These are phyloP conservation scores for Sistotremastrum suecicum DNA, from an alignment of 768 basidiomycete genomes.

Conservation along the genomic window DNA sequence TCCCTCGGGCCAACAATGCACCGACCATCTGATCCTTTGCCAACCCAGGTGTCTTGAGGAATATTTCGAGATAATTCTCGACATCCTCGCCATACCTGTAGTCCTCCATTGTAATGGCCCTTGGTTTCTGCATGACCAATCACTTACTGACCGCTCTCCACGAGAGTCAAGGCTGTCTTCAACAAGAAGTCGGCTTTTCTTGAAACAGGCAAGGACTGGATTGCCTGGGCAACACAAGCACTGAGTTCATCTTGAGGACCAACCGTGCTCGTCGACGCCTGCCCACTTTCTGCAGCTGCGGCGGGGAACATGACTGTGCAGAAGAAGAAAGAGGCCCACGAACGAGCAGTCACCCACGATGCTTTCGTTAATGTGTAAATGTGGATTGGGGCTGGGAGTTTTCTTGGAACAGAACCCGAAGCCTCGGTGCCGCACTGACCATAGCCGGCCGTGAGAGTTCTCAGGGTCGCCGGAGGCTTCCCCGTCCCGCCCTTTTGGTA, in stretches of 20 bases:
- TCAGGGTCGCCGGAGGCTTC: too few species aligned
- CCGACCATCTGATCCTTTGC: conserved; percentile 33
- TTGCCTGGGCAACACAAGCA: conserved; percentile 31
- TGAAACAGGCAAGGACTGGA: conserved; percentile 28
- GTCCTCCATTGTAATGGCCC: not conserved
- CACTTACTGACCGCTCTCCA: conserved; percentile 36
- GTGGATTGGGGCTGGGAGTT: too few species aligned
- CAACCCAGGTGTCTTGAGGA: conserved; percentile 45
- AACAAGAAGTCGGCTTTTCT: conserved; percentile 37
- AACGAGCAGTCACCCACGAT: too few species aligned
- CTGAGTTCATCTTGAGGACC: conserved; percentile 32
- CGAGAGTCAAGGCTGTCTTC: conserved; percentile 33
- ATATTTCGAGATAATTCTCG: conserved; percentile 53
- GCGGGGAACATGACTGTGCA: too few species aligned
- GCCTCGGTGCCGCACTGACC: too few species aligned
- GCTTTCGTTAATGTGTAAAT: too few species aligned
- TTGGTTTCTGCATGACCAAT: not conserved
- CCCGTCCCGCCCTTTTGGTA: too few species aligned
- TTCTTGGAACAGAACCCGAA: too few species aligned
- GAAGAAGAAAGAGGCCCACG: too few species aligned
- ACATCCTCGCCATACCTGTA: conserved; percentile 48
- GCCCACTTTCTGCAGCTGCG: not conserved
- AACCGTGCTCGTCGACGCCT: conserved; percentile 1
- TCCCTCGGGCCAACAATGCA: conserved; percentile 44
- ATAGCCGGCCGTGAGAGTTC: too few species aligned